Percentiles rank a stretch among this genome's conserved stretches.
These are phyloP conservation scores for Sclerotiophoma versabilis DNA, from an alignment of 2,329 filamentous ascomycete genomes.

Conservation along the genomic window DNA sequence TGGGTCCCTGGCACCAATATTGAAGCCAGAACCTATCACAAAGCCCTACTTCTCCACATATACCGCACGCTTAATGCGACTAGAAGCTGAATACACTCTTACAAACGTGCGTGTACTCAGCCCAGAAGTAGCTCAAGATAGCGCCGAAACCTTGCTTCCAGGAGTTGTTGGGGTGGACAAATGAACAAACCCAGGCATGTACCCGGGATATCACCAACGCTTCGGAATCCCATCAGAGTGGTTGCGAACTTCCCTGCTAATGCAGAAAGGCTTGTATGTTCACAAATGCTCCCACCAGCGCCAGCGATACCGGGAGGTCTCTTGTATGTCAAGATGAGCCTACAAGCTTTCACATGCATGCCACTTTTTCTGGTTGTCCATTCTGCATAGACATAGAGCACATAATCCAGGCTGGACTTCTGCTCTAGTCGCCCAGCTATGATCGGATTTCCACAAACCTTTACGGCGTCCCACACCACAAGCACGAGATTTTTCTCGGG, in stretches of 20 bases:
- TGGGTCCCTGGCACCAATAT: background rate
- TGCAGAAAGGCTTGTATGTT: background rate
- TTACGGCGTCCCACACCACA: background rate
- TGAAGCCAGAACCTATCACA: background rate
- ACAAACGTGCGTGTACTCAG: background rate
- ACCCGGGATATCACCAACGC: background rate
- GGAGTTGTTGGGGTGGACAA: slow-evolving; percentile 1
- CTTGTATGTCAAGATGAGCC: background rate
- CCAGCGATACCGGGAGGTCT: background rate
- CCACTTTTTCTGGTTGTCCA: background rate
- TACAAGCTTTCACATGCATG: background rate
- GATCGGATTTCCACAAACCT: background rate
- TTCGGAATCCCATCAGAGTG: background rate
- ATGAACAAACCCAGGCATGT: background rate
- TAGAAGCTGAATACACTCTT: background rate
- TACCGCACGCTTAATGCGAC: slow-evolving; percentile 3
- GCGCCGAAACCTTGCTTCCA: background rate
- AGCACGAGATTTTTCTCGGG: background rate
- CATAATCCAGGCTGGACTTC: too few relatives aligned
- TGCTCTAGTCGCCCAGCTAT: background rate
- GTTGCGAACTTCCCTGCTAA: slow-evolving; percentile 3
- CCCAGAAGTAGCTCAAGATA: background rate
- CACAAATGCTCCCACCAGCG: background rate
- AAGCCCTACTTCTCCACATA: slow-evolving; percentile 6
- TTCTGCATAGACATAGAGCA: background rate